A percentile compares a stretch with the other conserved stretches of the same genome.
Evolutionary conservation across 345 rosid genomes (phyloP).

Genomic region (Carallia pectinifolia): DNA sequence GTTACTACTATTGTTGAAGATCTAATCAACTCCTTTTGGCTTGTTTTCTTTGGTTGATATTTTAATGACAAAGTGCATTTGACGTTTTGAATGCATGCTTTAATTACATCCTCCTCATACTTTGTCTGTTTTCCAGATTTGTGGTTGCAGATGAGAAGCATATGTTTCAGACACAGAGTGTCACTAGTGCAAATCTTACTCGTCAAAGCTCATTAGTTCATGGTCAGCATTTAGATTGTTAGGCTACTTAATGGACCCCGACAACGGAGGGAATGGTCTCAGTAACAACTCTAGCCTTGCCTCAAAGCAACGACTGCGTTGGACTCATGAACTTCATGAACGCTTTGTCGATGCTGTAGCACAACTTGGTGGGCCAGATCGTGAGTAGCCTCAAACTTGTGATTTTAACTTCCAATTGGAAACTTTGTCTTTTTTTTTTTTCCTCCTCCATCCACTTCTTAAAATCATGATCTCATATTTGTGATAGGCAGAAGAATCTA

Average conservation of each 20-base stretch:
- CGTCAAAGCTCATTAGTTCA: slow-evolving; percentile 44
- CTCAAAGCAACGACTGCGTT: slow-evolving; percentile 92
- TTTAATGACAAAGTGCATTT: background rate
- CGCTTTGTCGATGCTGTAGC: slow-evolving; percentile 99
- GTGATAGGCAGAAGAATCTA: too few species aligned
- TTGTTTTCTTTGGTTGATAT: background rate
- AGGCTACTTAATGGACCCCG: slow-evolving; percentile 63
- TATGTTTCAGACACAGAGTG: slow-evolving; percentile 48
- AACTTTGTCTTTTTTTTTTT: background rate
- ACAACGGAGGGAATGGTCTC: slow-evolving; percentile 57
- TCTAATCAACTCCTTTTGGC: background rate
- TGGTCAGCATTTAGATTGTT: slow-evolving; percentile 53
- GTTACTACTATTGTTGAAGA: background rate
- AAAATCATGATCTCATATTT: background rate
- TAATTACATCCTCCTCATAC: background rate
- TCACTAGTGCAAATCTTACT: slow-evolving; percentile 43
- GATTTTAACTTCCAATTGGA: background rate
- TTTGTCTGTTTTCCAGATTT: slow-evolving; percentile 11
- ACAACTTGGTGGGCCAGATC: slow-evolving; percentile 98
- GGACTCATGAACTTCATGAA: slow-evolving; percentile 99
- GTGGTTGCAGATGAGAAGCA: slow-evolving; percentile 39
- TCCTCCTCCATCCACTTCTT: background rate
- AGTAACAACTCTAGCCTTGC: slow-evolving; percentile 73
- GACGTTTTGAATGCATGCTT: background rate
- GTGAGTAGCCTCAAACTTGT: slow-evolving; percentile 48